Conservation (phyloP, 371 early-diverging fungal species). For the Saksenaea oblongispora region DNA sequence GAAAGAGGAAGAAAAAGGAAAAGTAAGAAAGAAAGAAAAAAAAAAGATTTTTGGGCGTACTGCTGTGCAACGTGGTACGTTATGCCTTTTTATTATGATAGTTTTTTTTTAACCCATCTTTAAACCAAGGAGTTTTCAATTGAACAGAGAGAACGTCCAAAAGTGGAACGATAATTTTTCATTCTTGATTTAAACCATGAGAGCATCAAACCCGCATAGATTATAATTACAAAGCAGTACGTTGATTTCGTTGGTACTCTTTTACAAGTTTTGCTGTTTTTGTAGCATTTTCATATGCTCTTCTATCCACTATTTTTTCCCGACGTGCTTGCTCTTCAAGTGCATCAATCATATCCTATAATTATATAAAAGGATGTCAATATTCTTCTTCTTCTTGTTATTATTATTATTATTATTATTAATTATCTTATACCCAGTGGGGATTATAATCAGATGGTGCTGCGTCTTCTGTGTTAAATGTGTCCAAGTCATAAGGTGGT, state of each 20-base stretch:
- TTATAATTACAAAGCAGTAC: neutral
- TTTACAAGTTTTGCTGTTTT: neutral
- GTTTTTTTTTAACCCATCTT: too few relatives aligned
- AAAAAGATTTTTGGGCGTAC: neutral
- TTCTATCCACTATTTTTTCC: neutral
- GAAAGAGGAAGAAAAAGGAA: neutral
- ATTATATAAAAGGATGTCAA: neutral
- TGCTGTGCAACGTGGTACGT: neutral
- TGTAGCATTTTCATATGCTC: neutral
- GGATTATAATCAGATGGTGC: neutral
- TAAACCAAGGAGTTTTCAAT: too few relatives aligned
- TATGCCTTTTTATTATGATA: neutral
- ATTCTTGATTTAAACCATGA: neutral
- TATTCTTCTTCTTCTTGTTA: too few relatives aligned
- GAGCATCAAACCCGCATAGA: neutral
- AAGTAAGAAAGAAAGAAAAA: constrained; percentile 5
- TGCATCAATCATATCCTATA: neutral
- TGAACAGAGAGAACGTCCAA: too few relatives aligned
- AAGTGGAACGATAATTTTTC: neutral
- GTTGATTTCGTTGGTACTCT: neutral
- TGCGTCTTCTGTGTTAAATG: neutral
- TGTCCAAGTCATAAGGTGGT: constrained; percentile 1
- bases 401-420: neutral
- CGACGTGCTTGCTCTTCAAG: neutral
- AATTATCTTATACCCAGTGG: neutral